Conservation (phyloP, 257 asterid species). For the Ajuga chamaepitys region DNA sequence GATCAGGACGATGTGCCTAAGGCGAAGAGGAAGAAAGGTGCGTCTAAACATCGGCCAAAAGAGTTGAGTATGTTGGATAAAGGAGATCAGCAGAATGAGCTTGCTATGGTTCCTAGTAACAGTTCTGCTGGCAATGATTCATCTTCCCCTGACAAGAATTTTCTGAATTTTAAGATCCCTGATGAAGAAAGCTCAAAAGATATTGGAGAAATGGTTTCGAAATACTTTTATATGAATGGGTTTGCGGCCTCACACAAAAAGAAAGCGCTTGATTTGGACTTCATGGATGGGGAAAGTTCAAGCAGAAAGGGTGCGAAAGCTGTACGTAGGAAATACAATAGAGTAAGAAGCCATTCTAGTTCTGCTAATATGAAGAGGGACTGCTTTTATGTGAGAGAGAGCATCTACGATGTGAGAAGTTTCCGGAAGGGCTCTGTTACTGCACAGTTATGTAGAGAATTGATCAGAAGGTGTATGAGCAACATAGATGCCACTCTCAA, state of each 20-base stretch:
- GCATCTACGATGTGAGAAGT: constrained; percentile 74
- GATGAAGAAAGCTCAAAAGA: constrained; percentile 36
- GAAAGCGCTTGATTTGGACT: constrained; percentile 33
- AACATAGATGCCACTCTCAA: constrained; percentile 75
- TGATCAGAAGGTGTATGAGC: constrained; percentile 74
- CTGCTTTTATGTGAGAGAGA: constrained; percentile 68
- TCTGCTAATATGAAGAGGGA: constrained; percentile 39
- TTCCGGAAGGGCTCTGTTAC: constrained; percentile 65
- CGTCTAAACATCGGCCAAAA: constrained; percentile 4
- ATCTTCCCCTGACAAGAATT: constrained; percentile 17
- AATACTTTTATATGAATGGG: constrained; percentile 44
- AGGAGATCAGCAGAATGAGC: constrained; percentile 20
- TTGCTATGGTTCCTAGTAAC: constrained; percentile 24
- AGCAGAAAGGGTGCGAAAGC: constrained; percentile 24
- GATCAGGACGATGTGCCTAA: background rate
- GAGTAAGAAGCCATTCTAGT: constrained; percentile 22
- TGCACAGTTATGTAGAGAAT: constrained; percentile 76
- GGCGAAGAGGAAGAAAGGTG: constrained; percentile 10
- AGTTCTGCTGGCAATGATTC: constrained; percentile 22
- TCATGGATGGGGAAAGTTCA: constrained; percentile 40
- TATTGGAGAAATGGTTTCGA: constrained; percentile 45
- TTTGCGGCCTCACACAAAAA: constrained; percentile 35
- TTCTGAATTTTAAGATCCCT: constrained; percentile 24
- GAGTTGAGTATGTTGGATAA: background rate
- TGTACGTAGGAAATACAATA: constrained; percentile 28